Evolutionary conservation across 805 yeast species (phyloP), one percentile per base, ranked within the genome.

Genomic region (Ogataea angusta): DNA sequence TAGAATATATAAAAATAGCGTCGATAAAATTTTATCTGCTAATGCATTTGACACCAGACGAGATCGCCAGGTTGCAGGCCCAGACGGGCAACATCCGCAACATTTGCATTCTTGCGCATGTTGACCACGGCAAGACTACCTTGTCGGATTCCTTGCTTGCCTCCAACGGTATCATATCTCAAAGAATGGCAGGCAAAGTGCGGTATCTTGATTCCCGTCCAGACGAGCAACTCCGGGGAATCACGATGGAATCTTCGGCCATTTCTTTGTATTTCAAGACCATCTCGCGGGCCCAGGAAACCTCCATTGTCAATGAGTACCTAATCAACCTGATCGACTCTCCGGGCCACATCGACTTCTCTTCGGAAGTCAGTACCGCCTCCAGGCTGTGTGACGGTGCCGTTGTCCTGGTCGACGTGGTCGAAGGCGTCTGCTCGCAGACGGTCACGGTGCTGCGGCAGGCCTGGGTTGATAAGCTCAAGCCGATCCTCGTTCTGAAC

Each of bases 311-410:
- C 28, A 78, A 77, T 30, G 96, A 93, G 56, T 85, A 86, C 63
- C 67, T 93, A 40, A 83, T 93, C 57, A 93, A 93, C 58, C 73
- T 93, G 53, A 91, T 93, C 43, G 99, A 93, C 63, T 91, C 98
- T 0, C 99, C 99, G 0, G 99, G 99, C n/a, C 99, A 93, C 56
- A 88, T 93, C 45, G 99, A 93, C 64, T 93, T 93, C 61, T 84
- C 95, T 1, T 84, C 95, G 10, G 99, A 93, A 59, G 99, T 93
- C 0, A 86, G 96, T 19, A 86, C 96, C 0, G 95, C 98, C 1
- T 89, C 98, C 2, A 73, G 99, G 54, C 69, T 93, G 31, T 93
- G 98, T 67, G 99, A 93, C 59, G 98, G 98, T 32, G 96, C 98
- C 0, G 84, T 93, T 3, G 95, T 93, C 0, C 68, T 93, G 12